phyloP scores from a whole-genome alignment of 306 rosid genomes.

The Glycine soja region DNA sequence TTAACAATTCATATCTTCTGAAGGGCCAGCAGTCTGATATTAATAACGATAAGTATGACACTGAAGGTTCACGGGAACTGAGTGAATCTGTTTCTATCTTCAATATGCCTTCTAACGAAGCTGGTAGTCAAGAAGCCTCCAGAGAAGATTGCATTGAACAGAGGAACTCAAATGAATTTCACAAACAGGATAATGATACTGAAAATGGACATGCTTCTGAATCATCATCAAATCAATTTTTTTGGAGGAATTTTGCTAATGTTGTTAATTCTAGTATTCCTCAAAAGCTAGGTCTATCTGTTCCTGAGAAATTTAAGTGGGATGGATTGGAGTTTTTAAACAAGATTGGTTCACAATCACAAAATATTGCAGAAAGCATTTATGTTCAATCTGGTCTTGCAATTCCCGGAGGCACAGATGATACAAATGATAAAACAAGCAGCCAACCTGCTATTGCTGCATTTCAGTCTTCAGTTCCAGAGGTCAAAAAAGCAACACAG shows the following conservation, averaged over 20 bases:
- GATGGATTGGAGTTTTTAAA: slow-evolving; percentile 85
- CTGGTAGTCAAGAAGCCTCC: slow-evolving; percentile 49
- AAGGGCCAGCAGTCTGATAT: slow-evolving; percentile 54
- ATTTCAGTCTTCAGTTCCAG: slow-evolving; percentile 76
- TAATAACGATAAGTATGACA: slow-evolving; percentile 39
- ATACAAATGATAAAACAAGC: slow-evolving; percentile 50
- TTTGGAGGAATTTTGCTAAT: slow-evolving; percentile 82
- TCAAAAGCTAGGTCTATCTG: slow-evolving; percentile 79
- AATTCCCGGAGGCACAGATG: slow-evolving; percentile 61
- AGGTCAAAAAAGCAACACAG: slow-evolving; percentile 74
- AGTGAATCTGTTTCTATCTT: slow-evolving; percentile 47
- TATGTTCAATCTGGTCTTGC: slow-evolving; percentile 95
- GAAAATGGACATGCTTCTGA: slow-evolving; percentile 55
- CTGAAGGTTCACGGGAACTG: slow-evolving; percentile 42
- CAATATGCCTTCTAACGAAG: slow-evolving; percentile 49
- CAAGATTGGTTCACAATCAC: slow-evolving; percentile 80
- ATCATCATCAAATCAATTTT: slow-evolving; percentile 58
- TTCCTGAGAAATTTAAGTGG: slow-evolving; percentile 84
- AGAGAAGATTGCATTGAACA: slow-evolving; percentile 40
- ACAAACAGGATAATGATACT: slow-evolving; percentile 40
- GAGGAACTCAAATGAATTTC: slow-evolving; percentile 51
- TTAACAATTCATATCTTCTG: slow-evolving; percentile 63
- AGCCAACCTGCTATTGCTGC: slow-evolving; percentile 56
- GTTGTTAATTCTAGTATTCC: slow-evolving; percentile 71
- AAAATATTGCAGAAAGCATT: slow-evolving; percentile 69